These are phyloP conservation scores for Magnolia changhungtana DNA, from an alignment of 164 flowering plant species.

Conservation along the genomic window DNA sequence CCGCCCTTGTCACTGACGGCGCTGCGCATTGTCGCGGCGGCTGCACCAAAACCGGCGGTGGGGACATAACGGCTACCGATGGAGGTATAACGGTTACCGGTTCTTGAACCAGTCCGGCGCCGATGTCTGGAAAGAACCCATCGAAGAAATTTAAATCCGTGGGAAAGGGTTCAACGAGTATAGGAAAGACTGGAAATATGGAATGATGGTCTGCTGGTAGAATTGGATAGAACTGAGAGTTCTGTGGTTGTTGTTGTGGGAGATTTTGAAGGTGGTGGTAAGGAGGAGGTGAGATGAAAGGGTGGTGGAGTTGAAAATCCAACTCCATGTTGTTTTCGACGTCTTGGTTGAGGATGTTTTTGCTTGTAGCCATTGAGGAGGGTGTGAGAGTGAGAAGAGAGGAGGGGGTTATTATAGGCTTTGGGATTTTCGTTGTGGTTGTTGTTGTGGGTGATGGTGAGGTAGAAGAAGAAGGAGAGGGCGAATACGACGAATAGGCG, in stretches of 20 bases:
- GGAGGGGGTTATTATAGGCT: background rate
- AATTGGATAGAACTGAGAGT: background rate
- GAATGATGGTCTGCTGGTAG: background rate
- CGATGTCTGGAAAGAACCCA: background rate
- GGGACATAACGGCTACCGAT: background rate
- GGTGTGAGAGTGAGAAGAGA: background rate
- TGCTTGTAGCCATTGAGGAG: background rate
- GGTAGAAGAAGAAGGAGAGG: background rate
- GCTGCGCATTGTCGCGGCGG: background rate
- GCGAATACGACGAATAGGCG: background rate
- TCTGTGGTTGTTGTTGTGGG: background rate
- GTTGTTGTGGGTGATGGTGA: background rate
- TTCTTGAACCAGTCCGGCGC: background rate
- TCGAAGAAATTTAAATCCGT: background rate
- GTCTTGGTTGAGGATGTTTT: background rate
- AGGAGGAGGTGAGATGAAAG: background rate
- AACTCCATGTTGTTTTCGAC: background rate
- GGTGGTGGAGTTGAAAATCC: background rate
- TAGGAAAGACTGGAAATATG: background rate
- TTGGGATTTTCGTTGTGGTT: too few species aligned
- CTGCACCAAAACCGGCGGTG: background rate
- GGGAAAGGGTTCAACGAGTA: background rate
- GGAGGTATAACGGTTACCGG: background rate
- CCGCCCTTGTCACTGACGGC: background rate
- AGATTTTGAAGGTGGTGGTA: background rate